phyloP scores from a whole-genome alignment of 306 rosid species.

The Arachis hypogaea region DNA sequence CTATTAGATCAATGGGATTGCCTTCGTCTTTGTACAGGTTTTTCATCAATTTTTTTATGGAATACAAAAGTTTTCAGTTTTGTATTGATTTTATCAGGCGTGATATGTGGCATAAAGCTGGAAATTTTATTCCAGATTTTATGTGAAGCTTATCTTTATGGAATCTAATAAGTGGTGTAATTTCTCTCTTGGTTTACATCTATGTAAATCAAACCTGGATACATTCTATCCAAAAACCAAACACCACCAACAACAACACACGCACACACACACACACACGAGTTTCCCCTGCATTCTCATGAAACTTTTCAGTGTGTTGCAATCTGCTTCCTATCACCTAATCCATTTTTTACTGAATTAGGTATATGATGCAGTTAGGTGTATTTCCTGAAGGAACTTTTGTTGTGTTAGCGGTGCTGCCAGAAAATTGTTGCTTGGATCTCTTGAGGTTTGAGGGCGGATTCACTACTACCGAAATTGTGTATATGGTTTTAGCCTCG shows the following conservation, averaged over 20 bases:
- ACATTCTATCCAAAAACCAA: too few species aligned
- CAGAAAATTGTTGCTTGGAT: neutral
- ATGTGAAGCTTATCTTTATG: neutral
- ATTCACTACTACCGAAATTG: constrained; percentile 14
- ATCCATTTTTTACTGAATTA: neutral
- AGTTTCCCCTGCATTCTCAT: neutral
- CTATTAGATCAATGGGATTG: constrained; percentile 34
- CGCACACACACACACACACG: neutral
- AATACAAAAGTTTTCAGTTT: neutral
- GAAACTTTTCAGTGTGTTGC: neutral
- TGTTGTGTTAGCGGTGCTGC: constrained; percentile 25
- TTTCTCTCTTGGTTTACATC: constrained; percentile 9
- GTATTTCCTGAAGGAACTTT: constrained; percentile 39
- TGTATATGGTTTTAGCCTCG: constrained; percentile 28
- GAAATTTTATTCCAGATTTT: constrained; percentile 4
- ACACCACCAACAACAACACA: too few species aligned
- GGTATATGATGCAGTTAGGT: constrained; percentile 4
- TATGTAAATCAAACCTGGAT: neutral
- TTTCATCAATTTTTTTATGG: constrained; percentile 21
- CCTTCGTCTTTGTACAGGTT: constrained; percentile 51
- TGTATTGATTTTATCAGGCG: neutral
- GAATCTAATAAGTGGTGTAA: neutral
- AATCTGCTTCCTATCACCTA: neutral
- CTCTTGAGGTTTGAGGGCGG: constrained; percentile 13
- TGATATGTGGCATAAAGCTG: neutral